Evolutionary conservation across 2,329 filamentous ascomycete genomes (phyloP).

Genomic region (Amesomyces nigricolor): DNA sequence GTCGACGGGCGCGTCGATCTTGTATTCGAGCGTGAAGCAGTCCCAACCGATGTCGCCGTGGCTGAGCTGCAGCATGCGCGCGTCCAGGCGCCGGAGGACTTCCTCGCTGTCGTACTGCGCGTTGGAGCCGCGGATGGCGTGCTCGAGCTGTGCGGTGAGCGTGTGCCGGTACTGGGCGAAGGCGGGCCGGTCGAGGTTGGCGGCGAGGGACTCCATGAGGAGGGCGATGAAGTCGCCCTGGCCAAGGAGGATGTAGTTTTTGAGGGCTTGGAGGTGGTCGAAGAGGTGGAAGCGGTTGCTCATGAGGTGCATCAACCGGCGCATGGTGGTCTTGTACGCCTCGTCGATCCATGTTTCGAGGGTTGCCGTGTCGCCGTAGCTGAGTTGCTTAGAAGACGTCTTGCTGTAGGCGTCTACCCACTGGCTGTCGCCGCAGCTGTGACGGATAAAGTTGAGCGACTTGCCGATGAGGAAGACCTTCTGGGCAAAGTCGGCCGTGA

Average conservation of each 20-base stretch:
- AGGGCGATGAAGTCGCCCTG: constrained; percentile 97
- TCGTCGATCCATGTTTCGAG: constrained; percentile 92
- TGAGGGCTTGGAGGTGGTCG: constrained; percentile 83
- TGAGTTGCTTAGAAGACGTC: constrained; percentile 81
- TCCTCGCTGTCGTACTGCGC: constrained; percentile 93
- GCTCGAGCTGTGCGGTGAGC: constrained; percentile 93
- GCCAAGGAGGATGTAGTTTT: constrained; percentile 89
- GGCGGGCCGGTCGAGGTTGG: constrained; percentile 90
- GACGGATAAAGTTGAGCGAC: constrained; percentile 94
- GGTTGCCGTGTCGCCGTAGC: constrained; percentile 87
- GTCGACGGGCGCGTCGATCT: constrained; percentile 92
- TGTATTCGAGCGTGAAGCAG: constrained; percentile 97
- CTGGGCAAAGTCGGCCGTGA: constrained; percentile 87
- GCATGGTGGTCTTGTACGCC: constrained; percentile 97
- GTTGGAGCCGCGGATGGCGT: constrained; percentile 94
- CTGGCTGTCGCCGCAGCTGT: constrained; percentile 85
- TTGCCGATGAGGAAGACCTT: constrained; percentile 98
- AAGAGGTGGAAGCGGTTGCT: constrained; percentile 91
- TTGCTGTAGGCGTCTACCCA: constrained; percentile 98
- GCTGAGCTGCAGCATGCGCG: constrained; percentile 94
- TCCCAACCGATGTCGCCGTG: constrained; percentile 99
- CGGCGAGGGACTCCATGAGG: constrained; percentile 91
- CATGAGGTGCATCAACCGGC: constrained; percentile 88
- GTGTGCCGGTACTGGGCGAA: constrained; percentile 96
- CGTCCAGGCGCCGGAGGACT: constrained; percentile 84